Conservation (phyloP, 305 asterid species). For the Solanum aculeatissimum region DNA sequence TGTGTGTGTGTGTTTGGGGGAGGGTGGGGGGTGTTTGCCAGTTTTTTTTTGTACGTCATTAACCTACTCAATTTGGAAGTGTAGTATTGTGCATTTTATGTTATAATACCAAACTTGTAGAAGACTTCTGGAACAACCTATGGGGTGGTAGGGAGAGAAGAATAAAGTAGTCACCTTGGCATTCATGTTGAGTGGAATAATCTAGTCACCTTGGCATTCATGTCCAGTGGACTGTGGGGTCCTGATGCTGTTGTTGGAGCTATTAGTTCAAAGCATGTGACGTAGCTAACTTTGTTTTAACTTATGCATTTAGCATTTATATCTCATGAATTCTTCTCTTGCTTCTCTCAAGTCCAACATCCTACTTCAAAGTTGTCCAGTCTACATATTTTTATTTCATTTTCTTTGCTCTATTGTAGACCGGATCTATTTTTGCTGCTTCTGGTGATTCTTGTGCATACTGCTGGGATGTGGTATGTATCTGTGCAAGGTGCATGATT, state of each 20-base stretch:
- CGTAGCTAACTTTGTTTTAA: neutral
- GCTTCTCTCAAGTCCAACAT: neutral
- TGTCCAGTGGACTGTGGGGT: neutral
- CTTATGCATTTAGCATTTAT: neutral
- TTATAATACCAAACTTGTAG: neutral
- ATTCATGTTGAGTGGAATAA: neutral
- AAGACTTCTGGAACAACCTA: neutral
- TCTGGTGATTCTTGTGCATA: constrained; percentile 92
- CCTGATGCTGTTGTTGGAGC: neutral
- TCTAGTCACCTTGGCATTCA: neutral
- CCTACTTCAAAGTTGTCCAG: neutral
- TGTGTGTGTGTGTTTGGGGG: neutral
- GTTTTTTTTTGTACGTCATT: neutral
- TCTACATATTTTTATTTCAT: neutral
- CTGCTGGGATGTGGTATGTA: constrained; percentile 95
- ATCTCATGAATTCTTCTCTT: neutral
- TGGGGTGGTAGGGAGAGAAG: neutral
- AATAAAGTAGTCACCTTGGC: neutral
- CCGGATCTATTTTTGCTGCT: constrained; percentile 78
- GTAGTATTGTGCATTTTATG: neutral
- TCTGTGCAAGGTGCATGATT: constrained; percentile 14
- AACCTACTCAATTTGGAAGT: neutral
- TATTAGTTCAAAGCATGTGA: neutral
- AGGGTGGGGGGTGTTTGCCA: neutral
- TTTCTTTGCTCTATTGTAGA: constrained; percentile 17